These are phyloP conservation scores for Naganishia vaughanmartiniae DNA, from an alignment of 768 basidiomycete genomes.

Conservation along the genomic window DNA sequence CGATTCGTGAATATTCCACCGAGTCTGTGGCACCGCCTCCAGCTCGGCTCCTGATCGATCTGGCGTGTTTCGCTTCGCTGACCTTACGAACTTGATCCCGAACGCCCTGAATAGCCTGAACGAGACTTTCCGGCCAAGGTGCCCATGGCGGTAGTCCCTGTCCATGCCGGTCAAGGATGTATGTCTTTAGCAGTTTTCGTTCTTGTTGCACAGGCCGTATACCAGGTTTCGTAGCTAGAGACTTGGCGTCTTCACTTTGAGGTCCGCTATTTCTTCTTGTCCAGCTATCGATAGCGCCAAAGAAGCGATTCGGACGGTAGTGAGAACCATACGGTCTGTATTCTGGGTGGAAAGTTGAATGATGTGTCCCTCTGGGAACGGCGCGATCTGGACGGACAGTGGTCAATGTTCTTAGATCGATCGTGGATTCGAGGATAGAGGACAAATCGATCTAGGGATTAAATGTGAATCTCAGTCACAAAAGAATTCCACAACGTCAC, in stretches of 20 bases:
- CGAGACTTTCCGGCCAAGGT: not conserved
- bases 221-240: slow-evolving; percentile 12
- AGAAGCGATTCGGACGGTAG: not conserved
- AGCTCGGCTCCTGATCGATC: not conserved
- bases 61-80: not conserved
- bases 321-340: slow-evolving; percentile 10
- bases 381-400: slow-evolving; percentile 16
- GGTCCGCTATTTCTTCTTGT: no score
- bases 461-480: not conserved
- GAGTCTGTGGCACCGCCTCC: not conserved
- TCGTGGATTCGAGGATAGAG: slow-evolving; percentile 14
- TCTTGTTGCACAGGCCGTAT: slow-evolving; percentile 14
- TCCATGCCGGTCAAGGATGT: not conserved
- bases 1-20: not conserved
- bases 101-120: not conserved
- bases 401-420: not conserved
- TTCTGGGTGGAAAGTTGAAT: slow-evolving; percentile 10
- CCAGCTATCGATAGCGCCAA: not conserved
- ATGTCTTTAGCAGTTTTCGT: not conserved
- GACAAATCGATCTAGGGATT: not conserved
- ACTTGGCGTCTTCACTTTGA: not conserved
- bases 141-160: slow-evolving; percentile 9
- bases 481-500: not conserved
- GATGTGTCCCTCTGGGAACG: slow-evolving; percentile 10
- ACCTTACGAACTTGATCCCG: not conserved